Conservation (phyloP, 2,329 filamentous ascomycete species). For the Colletotrichum musicola region DNA sequence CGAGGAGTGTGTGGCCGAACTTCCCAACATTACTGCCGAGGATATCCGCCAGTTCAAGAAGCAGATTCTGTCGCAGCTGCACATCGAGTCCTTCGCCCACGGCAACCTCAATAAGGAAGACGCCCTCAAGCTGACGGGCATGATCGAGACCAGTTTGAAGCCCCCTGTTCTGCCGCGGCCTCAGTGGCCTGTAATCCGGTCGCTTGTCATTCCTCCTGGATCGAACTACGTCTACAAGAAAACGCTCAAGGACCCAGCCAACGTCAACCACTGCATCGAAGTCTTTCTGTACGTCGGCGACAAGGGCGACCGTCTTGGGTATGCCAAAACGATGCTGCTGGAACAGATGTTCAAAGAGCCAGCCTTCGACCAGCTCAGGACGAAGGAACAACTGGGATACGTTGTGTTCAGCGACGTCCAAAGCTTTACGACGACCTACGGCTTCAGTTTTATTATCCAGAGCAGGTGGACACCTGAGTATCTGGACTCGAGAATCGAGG, state of each 20-base stretch:
- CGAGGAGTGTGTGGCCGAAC: conserved; percentile 82
- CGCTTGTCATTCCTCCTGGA: conserved; percentile 81
- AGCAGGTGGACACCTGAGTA: conserved; percentile 89
- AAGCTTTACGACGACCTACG: conserved; percentile 80
- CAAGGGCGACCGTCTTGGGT: conserved; percentile 74
- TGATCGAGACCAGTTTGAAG: conserved; percentile 83
- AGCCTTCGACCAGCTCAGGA: conserved; percentile 92
- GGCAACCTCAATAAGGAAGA: conserved; percentile 97
- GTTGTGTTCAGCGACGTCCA: conserved; percentile 89
- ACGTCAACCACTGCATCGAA: conserved; percentile 89
- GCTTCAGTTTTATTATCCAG: conserved; percentile 92
- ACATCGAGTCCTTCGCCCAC: conserved; percentile 89
- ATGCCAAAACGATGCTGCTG: conserved; percentile 84
- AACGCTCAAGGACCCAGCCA: conserved; percentile 84
- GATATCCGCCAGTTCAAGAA: conserved; percentile 83
- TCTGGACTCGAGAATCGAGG: conserved; percentile 87
- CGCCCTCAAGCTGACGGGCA: conserved; percentile 84
- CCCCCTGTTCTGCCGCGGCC: conserved; percentile 78
- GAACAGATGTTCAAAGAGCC: conserved; percentile 94
- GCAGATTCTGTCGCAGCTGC: conserved; percentile 83
- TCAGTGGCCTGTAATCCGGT: conserved; percentile 85
- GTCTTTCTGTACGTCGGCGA: conserved; percentile 80
- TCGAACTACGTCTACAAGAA: conserved; percentile 88
- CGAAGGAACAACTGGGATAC: conserved; percentile 97
- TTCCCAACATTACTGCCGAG: conserved; percentile 79